phyloP scores from a whole-genome alignment of 106 monocot genomes.

The Acorus gramineus region DNA sequence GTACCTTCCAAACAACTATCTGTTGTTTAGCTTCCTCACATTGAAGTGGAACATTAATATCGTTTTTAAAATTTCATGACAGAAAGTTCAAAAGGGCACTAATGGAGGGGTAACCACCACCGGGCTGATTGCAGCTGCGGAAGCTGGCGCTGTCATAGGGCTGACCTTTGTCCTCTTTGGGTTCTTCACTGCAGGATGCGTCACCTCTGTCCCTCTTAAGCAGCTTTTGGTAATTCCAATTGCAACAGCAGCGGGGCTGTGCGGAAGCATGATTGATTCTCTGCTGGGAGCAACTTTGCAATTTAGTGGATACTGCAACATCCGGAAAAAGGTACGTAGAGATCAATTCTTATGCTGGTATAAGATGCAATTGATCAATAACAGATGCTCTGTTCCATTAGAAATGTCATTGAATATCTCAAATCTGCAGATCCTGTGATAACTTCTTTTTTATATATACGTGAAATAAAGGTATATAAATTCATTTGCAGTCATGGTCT shows the following conservation, averaged over 20 bases:
- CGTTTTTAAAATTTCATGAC: not conserved
- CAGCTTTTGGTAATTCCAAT: slow-evolving; percentile 65
- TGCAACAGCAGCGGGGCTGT: slow-evolving; percentile 55
- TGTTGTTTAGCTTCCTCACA: not conserved
- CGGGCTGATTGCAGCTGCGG: slow-evolving; percentile 60
- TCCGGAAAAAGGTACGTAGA: slow-evolving; percentile 58
- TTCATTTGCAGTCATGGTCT: too few relatives aligned
- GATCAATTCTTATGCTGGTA: too few relatives aligned
- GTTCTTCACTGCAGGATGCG: slow-evolving; percentile 42
- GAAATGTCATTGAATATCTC: too few relatives aligned
- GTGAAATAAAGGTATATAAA: too few relatives aligned
- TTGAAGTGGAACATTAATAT: not conserved
- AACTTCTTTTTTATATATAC: too few relatives aligned
- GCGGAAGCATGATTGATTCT: slow-evolving; percentile 87
- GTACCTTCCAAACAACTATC: too few relatives aligned
- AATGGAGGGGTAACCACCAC: slow-evolving; percentile 70
- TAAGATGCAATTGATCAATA: too few relatives aligned
- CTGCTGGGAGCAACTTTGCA: slow-evolving; percentile 82
- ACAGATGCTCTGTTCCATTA: too few relatives aligned
- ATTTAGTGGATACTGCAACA: slow-evolving; percentile 76
- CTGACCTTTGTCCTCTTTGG: slow-evolving; percentile 37
- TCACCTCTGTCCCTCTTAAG: slow-evolving; percentile 20
- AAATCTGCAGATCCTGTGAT: too few relatives aligned
- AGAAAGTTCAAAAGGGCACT: slow-evolving; percentile 77
- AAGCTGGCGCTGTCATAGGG: slow-evolving; percentile 68